A percentile compares a stretch with the other conserved stretches of the same genome.
These are phyloP conservation scores for Hypoxylon intermedium DNA, from an alignment of 495 filamentous ascomycete genomes.

Conservation along the genomic window DNA sequence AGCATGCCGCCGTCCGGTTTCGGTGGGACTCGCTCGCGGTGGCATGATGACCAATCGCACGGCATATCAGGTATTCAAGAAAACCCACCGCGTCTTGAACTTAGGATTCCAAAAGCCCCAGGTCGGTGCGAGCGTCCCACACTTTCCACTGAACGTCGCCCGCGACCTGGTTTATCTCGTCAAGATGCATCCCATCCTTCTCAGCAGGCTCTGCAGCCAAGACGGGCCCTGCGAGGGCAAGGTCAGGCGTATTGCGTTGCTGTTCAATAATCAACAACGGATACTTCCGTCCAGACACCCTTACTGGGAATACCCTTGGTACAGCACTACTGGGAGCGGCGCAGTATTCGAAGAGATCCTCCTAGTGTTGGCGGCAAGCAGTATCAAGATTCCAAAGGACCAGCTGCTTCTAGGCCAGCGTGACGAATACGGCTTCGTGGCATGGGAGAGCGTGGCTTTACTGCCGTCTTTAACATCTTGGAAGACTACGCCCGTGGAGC, in stretches of 20 bases:
- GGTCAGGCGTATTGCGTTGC: not conserved
- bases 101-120: not conserved
- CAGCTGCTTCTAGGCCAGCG: not conserved
- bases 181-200: not conserved
- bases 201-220: constrained; percentile 1
- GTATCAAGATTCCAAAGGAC: not conserved
- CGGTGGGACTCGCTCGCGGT: not conserved
- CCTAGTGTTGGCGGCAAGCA: not conserved
- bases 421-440: not conserved
- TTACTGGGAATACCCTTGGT: not conserved
- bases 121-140: not conserved
- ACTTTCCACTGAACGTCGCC: not conserved
- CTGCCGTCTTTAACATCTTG: not conserved
- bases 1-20: not conserved
- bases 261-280: not conserved
- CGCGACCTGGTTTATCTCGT: not conserved
- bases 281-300: not conserved
- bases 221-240: not conserved
- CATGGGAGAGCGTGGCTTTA: not conserved
- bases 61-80: not conserved
- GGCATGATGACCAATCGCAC: not conserved
- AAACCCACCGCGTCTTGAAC: not conserved
- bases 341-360: not conserved
- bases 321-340: not conserved
- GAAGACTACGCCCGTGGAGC: not conserved